Conservation (phyloP, 345 rosid species). For the Streptanthus diversifolius region DNA sequence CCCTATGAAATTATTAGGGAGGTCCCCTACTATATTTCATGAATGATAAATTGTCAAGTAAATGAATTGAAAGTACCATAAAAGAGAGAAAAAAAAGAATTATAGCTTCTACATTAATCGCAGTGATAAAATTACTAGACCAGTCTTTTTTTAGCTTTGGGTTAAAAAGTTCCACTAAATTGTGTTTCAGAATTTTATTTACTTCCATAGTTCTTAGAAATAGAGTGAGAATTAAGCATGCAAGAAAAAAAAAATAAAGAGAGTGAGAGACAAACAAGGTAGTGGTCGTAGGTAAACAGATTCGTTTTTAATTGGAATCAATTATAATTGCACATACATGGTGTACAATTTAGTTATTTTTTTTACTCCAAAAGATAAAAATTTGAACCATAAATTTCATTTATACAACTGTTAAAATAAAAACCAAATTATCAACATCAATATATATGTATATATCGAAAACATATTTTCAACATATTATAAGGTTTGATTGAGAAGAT, state of each 20-base stretch:
- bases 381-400: neutral
- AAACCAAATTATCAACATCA: neutral
- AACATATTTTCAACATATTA: neutral
- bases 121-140: neutral
- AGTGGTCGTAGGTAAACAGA: neutral
- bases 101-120: neutral
- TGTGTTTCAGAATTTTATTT: neutral
- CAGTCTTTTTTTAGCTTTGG: neutral
- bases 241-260: neutral
- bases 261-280: neutral
- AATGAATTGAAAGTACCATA: neutral
- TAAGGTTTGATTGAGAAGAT: neutral
- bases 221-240: neutral
- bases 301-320: neutral
- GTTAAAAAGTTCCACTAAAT: neutral
- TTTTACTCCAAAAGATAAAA: neutral
- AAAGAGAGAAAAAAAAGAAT: neutral
- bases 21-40: slow-evolving; percentile 22
- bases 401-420: neutral
- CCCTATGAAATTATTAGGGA: slow-evolving; percentile 11
- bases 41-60: neutral
- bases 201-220: neutral
- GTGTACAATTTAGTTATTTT: neutral
- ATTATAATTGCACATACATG: neutral
- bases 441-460: neutral